Evolutionary conservation across 495 filamentous ascomycete genomes (phyloP), one percentile per base, ranked within the genome.

Genomic region (Neurospora hispaniola): DNA sequence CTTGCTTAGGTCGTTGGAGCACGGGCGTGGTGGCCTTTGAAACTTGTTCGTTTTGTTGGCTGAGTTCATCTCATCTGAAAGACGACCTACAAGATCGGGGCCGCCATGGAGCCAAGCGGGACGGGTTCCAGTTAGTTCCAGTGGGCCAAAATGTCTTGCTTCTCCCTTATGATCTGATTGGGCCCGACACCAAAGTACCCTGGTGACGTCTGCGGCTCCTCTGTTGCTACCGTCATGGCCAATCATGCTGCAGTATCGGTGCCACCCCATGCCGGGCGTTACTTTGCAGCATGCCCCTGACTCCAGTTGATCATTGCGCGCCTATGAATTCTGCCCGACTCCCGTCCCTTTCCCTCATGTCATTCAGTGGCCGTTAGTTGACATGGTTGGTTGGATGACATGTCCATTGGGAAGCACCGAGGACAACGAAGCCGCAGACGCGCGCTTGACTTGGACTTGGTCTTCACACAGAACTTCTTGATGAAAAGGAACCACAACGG

Each of bases 171-270:
- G 23, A 31, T 18, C 27, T 73, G 54, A 73, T 75, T 73, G 71
- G 75, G 31, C 48, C 46, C 46, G 69, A 16, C 54, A 66, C 54
- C 54, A 66, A 62, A 35, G 54, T 66, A 35, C 54, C 71, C 48
- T 42, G 71, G 72, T 79, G 77, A 79, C 78, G 76, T 79, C 77
- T 75, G 78, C 70, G 78, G 76, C 78, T 38, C 35, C 35, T 38
- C 27, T 38, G 35, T 5, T 76, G 20, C 39, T 42, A n/a, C 44
- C 44, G 2, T 48, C 12, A 20, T 41, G 42, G 46, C 73, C 70
- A 74, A 71, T 74, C 42, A 38, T 18, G 14, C 11, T 44, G 48
- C 71, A 62, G 14, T 27, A 16, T 31, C 42, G 2, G 48, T 59
- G 23, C 48, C 14, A 54, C 46, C 23, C 12, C 54, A 62, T 62